Percentiles rank a stretch among this genome's conserved stretches.
phyloP scores from a whole-genome alignment of 106 monocot species.

The Hemerocallis citrina region DNA sequence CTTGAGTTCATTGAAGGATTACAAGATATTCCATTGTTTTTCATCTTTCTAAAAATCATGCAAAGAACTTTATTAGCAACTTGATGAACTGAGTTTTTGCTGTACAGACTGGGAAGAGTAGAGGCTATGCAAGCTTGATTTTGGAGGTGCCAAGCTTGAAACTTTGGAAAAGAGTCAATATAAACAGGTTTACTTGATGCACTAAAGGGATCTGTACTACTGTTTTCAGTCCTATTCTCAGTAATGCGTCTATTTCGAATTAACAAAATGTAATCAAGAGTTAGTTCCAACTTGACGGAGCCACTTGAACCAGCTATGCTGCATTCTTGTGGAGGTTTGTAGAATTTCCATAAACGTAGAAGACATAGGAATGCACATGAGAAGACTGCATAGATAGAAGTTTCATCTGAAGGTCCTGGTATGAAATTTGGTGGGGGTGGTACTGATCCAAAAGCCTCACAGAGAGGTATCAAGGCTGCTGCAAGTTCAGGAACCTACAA shows the following conservation, averaged over 20 bases:
- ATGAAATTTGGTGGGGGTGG: conserved; percentile 33
- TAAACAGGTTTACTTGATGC: conserved; percentile 37
- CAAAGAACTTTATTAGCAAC: conserved; percentile 63
- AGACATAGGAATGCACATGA: conserved; percentile 89
- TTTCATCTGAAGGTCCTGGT: conserved; percentile 36
- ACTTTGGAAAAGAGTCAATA: conserved; percentile 77
- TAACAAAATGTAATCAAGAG: conserved; percentile 64
- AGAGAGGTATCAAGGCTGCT: conserved; percentile 81
- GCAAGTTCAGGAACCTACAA: conserved; percentile 83
- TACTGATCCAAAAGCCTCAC: conserved; percentile 86
- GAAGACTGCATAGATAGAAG: conserved; percentile 66
- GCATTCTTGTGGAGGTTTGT: conserved; percentile 61
- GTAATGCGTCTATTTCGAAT: conserved; percentile 45
- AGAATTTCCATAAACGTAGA: conserved; percentile 83
- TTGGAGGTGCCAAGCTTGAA: conserved; percentile 70
- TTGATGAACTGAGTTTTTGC: conserved; percentile 53
- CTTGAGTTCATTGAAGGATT: conserved; percentile 38
- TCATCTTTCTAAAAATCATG: conserved; percentile 76
- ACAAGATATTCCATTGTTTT: conserved; percentile 22
- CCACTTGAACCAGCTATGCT: conserved; percentile 49
- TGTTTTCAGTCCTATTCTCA: conserved; percentile 9
- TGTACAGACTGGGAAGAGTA: conserved; percentile 46
- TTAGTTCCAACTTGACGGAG: conserved; percentile 34
- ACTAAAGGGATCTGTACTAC: conserved; percentile 9
- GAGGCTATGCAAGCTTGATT: conserved; percentile 87